Evolutionary conservation across 352 stramenopile genomes (phyloP).

Genomic region (Phytopythium montanum): DNA sequence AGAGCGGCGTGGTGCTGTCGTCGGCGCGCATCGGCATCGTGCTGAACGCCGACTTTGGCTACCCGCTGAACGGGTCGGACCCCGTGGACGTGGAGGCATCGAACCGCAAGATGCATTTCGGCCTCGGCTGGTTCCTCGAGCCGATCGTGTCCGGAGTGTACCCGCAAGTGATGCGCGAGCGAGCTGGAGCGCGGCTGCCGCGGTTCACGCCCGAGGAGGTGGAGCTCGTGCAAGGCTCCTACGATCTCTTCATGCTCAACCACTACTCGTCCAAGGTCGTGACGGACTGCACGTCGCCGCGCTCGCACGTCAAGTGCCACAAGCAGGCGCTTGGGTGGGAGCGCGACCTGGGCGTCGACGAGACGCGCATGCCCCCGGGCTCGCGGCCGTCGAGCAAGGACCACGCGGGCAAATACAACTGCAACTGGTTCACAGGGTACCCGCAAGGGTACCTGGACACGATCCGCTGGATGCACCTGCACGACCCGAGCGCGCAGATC

Average conservation of each 20-base stretch:
- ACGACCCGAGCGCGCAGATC: constrained; percentile 31
- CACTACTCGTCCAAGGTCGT: constrained; percentile 86
- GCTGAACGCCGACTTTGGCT: constrained; percentile 77
- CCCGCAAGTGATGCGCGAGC: constrained; percentile 83
- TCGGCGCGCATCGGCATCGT: constrained; percentile 77
- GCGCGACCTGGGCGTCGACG: constrained; percentile 44
- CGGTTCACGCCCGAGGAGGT: constrained; percentile 79
- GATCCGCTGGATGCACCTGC: constrained; percentile 49
- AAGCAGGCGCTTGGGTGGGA: constrained; percentile 42
- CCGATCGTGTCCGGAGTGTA: constrained; percentile 91
- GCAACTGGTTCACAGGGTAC: constrained; percentile 45
- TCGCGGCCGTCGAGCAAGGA: constrained; percentile 40
- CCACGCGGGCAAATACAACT: constrained; percentile 26
- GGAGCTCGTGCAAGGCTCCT: constrained; percentile 65
- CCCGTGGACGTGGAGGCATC: constrained; percentile 53
- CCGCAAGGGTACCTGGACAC: constrained; percentile 47
- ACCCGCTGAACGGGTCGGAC: constrained; percentile 68
- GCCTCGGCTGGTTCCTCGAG: constrained; percentile 89
- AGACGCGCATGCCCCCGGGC: constrained; percentile 37
- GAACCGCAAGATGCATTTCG: constrained; percentile 86
- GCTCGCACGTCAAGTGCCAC: constrained; percentile 33
- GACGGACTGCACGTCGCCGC: constrained; percentile 36
- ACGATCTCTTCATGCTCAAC: constrained; percentile 95
- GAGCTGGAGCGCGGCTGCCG: constrained; percentile 78
- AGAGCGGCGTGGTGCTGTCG: constrained; percentile 12